Evolutionary conservation across 179 eudicot genomes (phyloP), one percentile per base, ranked within the genome.

Genomic region (Beta macrorhiza): DNA sequence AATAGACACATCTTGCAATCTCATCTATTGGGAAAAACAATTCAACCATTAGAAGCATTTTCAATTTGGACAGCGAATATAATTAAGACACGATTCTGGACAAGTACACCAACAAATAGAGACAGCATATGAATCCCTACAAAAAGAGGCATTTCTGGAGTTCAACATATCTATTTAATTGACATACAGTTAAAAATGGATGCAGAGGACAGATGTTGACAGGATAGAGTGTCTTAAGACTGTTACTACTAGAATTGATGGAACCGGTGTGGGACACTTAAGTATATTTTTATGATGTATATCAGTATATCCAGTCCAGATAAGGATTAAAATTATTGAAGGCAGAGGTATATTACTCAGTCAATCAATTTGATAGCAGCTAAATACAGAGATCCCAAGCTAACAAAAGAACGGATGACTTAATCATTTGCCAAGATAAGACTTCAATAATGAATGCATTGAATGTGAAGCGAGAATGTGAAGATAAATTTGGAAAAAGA

Each of bases 1-100:
- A 57, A 92, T 56, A 16, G 90, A 80, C 16, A 93, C 98, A 62
- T 92, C 95, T 71, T 90, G 73, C 25, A 91, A 65, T 62, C 99
- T 89, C 80, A 91, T 91, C 99, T 95, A 84, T 79, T 37, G 14
- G 17, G 19, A 75, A 55, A 72, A 55, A 44, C 51, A 72, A n/a
- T 55, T 17, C 20, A 56, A 7, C 25, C 2, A 15, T 53, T 29
- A 74, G 7, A 32, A 29, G 52, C 22, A 32, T 32, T 55, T 29
- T 55, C 55, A 20, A 29, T 14, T 72, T 51, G 11, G 49, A 44
- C 57, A 47, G 16, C 59, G 51, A 13, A 5, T 32, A 13, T 22
- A 52, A 1, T 16, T 4, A n/a, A 75, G 10, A 44, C 29, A 52
- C 1, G 29, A 32, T 19, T 7, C 16, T 8, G 5, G 52, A 25